Base-by-base conservation (phyloP, 129 eudicot species). In the Pseudognaphalium luteoalbum region DNA sequence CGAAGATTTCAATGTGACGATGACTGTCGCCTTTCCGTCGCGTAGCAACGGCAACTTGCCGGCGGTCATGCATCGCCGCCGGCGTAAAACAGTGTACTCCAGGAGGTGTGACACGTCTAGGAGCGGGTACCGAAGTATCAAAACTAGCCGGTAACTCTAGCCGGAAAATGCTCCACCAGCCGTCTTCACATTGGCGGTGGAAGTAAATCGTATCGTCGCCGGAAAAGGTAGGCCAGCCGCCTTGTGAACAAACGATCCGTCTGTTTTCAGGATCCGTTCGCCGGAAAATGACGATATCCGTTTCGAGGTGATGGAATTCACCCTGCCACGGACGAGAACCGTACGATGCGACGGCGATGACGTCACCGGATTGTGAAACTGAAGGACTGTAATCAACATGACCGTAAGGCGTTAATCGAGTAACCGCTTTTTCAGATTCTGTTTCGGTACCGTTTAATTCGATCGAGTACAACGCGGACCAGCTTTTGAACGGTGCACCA, bases 151-250 rank as follows among this genome's bases (percentile, higher is more conserved):
- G 66, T 32, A 90, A 78, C 11, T 88, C 85, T 1, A 88, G 21
- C 15, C 81, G 54, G 73, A 79, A 93, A 76, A 90, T 78, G 76
- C 97, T 93, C 98, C 96, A 90, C 97, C 97, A 90, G 0, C 96
- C 98, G 64, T 93, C 98, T 2, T 90, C 95, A 4, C 92, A 80
- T 76, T 78, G 87, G 0, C 97, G 87, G 76, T 93, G 98, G 28
- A 93, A 93, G 84, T 81, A 93, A n/a, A 90, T 29, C 0, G 83
- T 82, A 28, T 85, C 47, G 39, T 93, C 92, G 10, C 92, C 90
- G 0, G 80, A 76, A 90, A 92, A 93, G 11, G 96, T 83, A 21
- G 98, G 98, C 98, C 96, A 93, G 0, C 98, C 97, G 11, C 97
- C 97, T 20, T 74, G 88, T 2, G 84, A 22, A 77, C 86, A 78